Base-by-base conservation (phyloP, 1,139 yeast genomes). In the Wickerhamomyces sp. region DNA sequence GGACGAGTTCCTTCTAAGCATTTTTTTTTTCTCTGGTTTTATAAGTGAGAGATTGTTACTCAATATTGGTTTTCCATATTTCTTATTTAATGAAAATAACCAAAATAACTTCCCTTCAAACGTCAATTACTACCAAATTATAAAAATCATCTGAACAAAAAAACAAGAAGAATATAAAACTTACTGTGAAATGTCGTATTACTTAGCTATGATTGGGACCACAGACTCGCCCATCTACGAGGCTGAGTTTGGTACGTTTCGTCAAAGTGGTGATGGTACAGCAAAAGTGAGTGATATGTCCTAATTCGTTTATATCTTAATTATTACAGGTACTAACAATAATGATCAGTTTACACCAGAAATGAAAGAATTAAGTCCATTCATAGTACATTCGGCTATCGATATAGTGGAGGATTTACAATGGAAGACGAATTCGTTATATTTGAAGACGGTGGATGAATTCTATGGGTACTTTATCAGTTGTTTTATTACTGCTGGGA, bases 341-440 rank as follows among this genome's bases (percentile, higher is more conserved):
- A 18, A 5, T 18, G 23, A 18, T 18, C 32, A 50, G 61, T 86
- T 91, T 58, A 75, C 91, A 1, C 71, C 77, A 27, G 86, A 82
- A 46, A 78, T 88, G 63, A 78, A 78, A 57, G 97, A 91, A 61
- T 68, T 91, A 42, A 80, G 85, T 57, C 97, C 97, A 23, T 91
- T 90, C 60, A 82, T 94, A 34, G 76, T 93, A 36, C 95, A 93
- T 62, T 78, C 96, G 1, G 80, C 98, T 3, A 68, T 94, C 36
- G 99, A 93, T 62, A 72, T 93, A 23, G 82, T 94, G 1, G 97
- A 93, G 55, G 96, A 90, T 56, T 69, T 80, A 4, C 97, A 90
- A 59, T 91, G 96, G 95, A 76, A 79, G 41, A 71, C 79, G 13
- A 78, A 74, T 52, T 73, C 76, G 38, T 72, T 57, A 9, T 59